phyloP scores from a whole-genome alignment of 2,329 filamentous ascomycete genomes.

The Leptographium radiaticola region DNA sequence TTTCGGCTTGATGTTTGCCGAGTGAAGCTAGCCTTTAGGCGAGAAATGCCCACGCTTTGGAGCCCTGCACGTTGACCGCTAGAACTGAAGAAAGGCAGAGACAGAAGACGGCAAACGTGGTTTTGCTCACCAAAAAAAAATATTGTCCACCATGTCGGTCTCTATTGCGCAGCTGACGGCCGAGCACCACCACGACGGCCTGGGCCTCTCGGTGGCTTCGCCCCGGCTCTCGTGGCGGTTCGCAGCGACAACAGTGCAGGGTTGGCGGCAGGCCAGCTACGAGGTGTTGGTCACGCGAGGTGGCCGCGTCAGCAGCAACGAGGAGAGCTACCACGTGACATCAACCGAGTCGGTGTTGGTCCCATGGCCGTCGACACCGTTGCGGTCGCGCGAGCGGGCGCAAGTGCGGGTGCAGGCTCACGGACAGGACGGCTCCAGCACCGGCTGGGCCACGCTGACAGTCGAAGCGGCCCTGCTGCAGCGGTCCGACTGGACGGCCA shows the following conservation, averaged over 20 bases:
- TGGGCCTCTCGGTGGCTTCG: conserved; percentile 4
- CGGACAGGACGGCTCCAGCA: neutral
- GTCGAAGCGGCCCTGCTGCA: conserved; percentile 11
- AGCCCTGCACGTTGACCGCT: no score
- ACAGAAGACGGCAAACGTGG: no score
- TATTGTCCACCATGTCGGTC: conserved; percentile 4
- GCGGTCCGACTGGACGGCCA: conserved; percentile 6
- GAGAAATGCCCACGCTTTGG: no score
- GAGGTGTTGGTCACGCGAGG: conserved; percentile 2
- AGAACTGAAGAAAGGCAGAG: no score
- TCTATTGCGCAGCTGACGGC: conserved; percentile 7
- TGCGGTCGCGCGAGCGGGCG: conserved; percentile 1
- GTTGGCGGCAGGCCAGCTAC: conserved; percentile 7
- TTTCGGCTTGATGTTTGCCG: no score
- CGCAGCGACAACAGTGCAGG: neutral
- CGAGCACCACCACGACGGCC: conserved; percentile 10
- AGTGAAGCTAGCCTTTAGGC: no score
- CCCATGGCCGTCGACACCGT: conserved; percentile 18
- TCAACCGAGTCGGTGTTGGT: conserved; percentile 17
- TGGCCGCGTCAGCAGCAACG: neutral
- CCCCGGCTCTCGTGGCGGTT: conserved; percentile 12
- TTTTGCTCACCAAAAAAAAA: no score
- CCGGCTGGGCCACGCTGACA: conserved; percentile 1
- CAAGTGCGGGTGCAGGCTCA: conserved; percentile 1
- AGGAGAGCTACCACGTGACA: neutral